Conservation (phyloP, 2,329 filamentous ascomycete genomes). For the Emergomyces orientalis region DNA sequence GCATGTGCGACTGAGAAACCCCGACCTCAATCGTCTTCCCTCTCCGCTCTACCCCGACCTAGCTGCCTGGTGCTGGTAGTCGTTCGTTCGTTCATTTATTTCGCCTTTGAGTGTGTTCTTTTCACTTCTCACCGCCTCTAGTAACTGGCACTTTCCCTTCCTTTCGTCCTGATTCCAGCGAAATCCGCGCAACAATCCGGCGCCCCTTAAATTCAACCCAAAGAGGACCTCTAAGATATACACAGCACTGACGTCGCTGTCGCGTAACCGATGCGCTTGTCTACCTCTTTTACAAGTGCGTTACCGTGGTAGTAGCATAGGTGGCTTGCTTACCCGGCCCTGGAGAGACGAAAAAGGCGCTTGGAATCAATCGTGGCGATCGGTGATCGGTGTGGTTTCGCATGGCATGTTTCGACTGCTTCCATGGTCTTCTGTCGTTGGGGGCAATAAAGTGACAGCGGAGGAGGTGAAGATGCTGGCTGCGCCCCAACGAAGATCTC, state of each 20-base stretch:
- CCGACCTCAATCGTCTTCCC: neutral
- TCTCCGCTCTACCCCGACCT: neutral
- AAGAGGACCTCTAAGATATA: neutral
- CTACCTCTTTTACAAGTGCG: neutral
- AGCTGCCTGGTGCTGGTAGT: slow-evolving; percentile 1
- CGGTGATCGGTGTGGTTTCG: slow-evolving; percentile 20
- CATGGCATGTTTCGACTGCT: slow-evolving; percentile 44
- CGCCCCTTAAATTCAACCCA: neutral
- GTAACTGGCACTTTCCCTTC: neutral
- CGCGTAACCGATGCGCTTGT: slow-evolving; percentile 9
- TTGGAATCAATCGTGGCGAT: neutral
- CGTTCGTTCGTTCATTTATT: slow-evolving; percentile 3
- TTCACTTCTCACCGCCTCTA: neutral
- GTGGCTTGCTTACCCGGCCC: neutral
- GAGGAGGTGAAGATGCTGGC: slow-evolving; percentile 39
- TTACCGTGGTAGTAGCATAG: slow-evolving; percentile 1
- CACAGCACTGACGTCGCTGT: neutral
- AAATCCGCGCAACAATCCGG: too few relatives aligned
- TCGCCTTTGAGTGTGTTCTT: neutral
- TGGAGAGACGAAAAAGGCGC: neutral
- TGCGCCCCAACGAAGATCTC: slow-evolving; percentile 26
- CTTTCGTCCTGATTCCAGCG: neutral
- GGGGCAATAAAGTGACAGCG: slow-evolving; percentile 38
- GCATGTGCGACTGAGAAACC: neutral
- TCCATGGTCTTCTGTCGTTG: slow-evolving; percentile 38